These are phyloP conservation scores for Picea mariana DNA, from an alignment of 83 land plant species.

Conservation along the genomic window DNA sequence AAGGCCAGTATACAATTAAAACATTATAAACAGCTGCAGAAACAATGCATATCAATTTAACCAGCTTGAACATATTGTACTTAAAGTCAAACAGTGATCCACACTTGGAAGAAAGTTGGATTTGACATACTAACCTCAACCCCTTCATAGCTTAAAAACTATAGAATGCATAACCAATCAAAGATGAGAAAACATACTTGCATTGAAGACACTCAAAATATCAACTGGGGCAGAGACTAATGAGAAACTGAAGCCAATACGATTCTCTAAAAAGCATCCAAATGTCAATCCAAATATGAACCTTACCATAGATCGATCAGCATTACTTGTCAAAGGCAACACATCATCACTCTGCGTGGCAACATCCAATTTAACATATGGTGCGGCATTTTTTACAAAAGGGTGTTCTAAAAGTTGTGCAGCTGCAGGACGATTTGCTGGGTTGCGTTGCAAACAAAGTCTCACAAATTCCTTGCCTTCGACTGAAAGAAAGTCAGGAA, in stretches of 20 bases:
- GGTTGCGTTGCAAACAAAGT: slow-evolving; percentile 62
- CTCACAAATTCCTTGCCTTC: slow-evolving; percentile 71
- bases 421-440: slow-evolving; percentile 69
- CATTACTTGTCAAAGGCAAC: background rate
- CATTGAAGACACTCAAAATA: background rate
- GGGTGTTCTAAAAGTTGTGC: slow-evolving; percentile 72
- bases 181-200: background rate
- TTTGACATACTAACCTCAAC: background rate
- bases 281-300: background rate
- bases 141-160: background rate
- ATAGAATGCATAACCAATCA: background rate
- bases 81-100: background rate
- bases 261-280: background rate
- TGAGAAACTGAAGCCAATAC: background rate
- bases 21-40: background rate
- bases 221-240: background rate
- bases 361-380: slow-evolving; percentile 16
- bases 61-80: background rate
- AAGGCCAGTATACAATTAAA: background rate
- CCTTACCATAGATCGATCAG: slow-evolving; percentile 13
- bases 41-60: background rate
- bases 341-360: background rate
- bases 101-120: background rate
- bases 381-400: slow-evolving; percentile 53
- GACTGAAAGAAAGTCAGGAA: slow-evolving; percentile 75